Conservation (phyloP, 1,284 basidiomycete species). For the Exobasidium rhododendri region DNA sequence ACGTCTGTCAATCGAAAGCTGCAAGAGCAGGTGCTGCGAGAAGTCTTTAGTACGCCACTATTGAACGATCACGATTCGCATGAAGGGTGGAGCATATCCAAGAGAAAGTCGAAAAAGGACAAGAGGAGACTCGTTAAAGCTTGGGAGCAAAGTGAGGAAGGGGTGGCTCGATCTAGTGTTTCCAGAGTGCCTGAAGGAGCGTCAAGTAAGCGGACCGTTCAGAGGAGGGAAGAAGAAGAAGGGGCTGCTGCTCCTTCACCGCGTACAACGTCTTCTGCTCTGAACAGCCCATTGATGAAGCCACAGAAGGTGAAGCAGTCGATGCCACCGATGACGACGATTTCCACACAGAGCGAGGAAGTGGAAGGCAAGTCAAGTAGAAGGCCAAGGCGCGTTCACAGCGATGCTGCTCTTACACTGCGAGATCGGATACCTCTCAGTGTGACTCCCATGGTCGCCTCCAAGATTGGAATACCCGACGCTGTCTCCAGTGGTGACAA, state of each 20-base stretch:
- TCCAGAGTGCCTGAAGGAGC: background rate
- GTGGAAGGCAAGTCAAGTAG: background rate
- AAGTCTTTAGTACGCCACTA: conserved; percentile 48
- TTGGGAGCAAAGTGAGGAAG: conserved; percentile 47
- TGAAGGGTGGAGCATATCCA: conserved; percentile 11
- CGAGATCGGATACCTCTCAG: conserved; percentile 14
- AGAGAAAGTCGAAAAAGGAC: conserved; percentile 34
- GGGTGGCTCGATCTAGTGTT: conserved; percentile 11
- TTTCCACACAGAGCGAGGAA: conserved; percentile 6
- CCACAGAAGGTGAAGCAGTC: background rate
- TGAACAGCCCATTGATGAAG: conserved; percentile 1
- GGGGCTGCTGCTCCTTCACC: background rate
- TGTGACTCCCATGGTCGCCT: conserved; percentile 16
- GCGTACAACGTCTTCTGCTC: background rate
- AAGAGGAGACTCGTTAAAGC: conserved; percentile 39
- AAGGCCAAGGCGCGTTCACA: conserved; percentile 30
- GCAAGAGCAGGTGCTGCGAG: conserved; percentile 51
- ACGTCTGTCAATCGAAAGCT: conserved; percentile 51
- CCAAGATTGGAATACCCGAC: no score
- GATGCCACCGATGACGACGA: background rate
- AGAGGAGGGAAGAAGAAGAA: background rate
- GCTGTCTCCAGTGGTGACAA: no score
- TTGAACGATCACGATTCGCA: conserved; percentile 22
- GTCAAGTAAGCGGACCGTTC: background rate
- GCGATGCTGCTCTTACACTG: conserved; percentile 38